Evolutionary conservation across 352 stramenopile species (phyloP).

Genomic region (Pythium plurisporium): DNA sequence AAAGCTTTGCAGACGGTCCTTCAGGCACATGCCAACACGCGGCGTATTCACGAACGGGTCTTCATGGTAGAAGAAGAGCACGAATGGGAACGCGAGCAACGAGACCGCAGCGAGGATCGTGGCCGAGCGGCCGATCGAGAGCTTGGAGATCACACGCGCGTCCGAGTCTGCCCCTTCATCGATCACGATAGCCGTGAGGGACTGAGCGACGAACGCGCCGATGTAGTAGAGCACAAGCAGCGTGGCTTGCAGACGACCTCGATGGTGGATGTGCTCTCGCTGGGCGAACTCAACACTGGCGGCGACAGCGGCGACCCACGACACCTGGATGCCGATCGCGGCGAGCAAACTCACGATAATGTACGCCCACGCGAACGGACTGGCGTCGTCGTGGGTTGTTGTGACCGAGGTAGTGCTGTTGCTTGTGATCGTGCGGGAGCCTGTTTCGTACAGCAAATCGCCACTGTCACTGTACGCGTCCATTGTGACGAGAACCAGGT

Average conservation of each 20-base stretch:
- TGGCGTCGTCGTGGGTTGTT: not conserved
- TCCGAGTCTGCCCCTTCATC: conserved; percentile 4
- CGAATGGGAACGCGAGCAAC: conserved; percentile 11
- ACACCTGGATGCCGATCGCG: conserved; percentile 12
- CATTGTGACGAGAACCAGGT: conserved; percentile 11
- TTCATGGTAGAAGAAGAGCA: conserved; percentile 14
- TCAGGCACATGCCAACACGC: not conserved
- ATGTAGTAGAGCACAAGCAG: conserved; percentile 18
- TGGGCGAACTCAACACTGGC: conserved; percentile 24
- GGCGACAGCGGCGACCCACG: conserved; percentile 15
- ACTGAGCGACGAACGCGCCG: conserved; percentile 8
- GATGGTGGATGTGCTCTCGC: conserved; percentile 20
- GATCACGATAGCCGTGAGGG: conserved; percentile 1
- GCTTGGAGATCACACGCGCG: conserved; percentile 1
- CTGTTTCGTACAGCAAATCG: conserved; percentile 1
- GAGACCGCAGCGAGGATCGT: conserved; percentile 7
- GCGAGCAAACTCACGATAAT: conserved; percentile 19
- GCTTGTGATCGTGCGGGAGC: not conserved
- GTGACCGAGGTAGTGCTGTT: no score
- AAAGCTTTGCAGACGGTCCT: conserved; percentile 5
- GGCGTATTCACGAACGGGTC: conserved; percentile 8
- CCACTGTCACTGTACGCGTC: conserved; percentile 12
- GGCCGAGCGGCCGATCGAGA: conserved; percentile 11
- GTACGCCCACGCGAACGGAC: conserved; percentile 7
- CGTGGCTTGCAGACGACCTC: conserved; percentile 18